Evolutionary conservation across 371 early-diverging fungal species (phyloP), one percentile per base, ranked within the genome.

Genomic region (Spraguea lophii): DNA sequence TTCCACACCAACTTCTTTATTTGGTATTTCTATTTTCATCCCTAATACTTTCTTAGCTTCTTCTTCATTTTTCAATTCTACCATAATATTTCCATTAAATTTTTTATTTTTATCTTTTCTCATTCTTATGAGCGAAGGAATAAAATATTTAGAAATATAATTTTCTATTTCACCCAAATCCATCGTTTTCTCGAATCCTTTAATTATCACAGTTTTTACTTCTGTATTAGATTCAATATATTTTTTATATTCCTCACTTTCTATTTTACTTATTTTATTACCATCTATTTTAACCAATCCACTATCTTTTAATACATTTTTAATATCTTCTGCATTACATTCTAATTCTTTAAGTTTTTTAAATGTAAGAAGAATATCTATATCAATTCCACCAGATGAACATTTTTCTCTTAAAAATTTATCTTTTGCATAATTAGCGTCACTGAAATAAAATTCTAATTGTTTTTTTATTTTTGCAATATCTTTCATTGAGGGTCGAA

Each of bases 401-500:
- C 61, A 39, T 30, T 52, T 41, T 35, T 46, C 56, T 43, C 43
- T 54, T n/a, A 70, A 37, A 50, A 62, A 67, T 46, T 54, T 57
- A 44, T 70, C 71, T 46, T 52, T 55, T 27, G 62, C 4, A 27
- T 56, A 67, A 40, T 70, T 70, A 16, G 67, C 59, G 56, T 70
- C 61, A 26, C 67, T 67, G 40, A 70, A 67, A 41, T 70, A 70
- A 53, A 59, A 70, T 42, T 67, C 67, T 10, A 70, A 39, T 61
- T 67, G 66, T 30, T 61, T 50, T 36, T 52, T 59, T 34, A 67
- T 54, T 49, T 61, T 65, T 39, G 50, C 45, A 22, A 37, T 10
- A 10, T 52, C 49, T 36, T 3, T 39, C 40, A 39, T 39, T 21
- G 4, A 39, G 16, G 16, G 40, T 4, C 7, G 7, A 30, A 30